Evolutionary conservation across 163 green algal genomes (phyloP), one percentile per base, ranked within the genome.

Genomic region (Picocystis sp.): DNA sequence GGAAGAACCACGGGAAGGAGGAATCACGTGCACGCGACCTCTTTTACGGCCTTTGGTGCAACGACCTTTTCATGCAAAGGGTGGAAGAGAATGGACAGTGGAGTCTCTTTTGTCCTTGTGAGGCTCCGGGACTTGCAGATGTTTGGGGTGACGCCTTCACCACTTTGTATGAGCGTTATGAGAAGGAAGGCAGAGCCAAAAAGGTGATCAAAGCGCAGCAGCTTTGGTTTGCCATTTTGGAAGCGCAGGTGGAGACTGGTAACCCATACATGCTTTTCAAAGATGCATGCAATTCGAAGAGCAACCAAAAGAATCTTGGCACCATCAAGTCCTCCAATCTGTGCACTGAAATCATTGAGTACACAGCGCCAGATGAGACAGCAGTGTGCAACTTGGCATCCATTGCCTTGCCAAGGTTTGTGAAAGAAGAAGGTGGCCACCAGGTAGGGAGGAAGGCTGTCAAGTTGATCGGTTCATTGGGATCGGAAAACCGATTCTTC

Each of bases 281-380:
- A 82, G 87, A 94, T 58, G 35, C 23, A 19, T 73, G 65, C 58
- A 77, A 77, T 57, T 54, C 62, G 47, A 77, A 77, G 62, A 64
- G 47, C 55, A 77, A 77, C 61, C 69, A 77, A 65, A 65, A 73
- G 56, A 95, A 96, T 64, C 79, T 96, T 61, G 91, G 91, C 57
- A 99, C 91, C 52, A 99, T 99, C 80, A 93, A 93, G 69, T 95
- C 77, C 65, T 87, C 69, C 74, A 99, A 99, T 77, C 83, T 99
- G 43, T 99, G 91, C 81, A 99, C 91, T 0, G 91, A 99, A 66
- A 99, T 98, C 58, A 64, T 99, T 21, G 86, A 99, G 78, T 99
- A 92, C 82, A 92, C 79, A 33, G 58, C 60, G 11, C 75, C 80
- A 14, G 47, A 54, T 35, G 89, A 98, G 76, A 96, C 84, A 1